Evolutionary conservation across 1,284 basidiomycete species (phyloP), one percentile per base, ranked within the genome.

Genomic region (Ceratobasidium sp.): DNA sequence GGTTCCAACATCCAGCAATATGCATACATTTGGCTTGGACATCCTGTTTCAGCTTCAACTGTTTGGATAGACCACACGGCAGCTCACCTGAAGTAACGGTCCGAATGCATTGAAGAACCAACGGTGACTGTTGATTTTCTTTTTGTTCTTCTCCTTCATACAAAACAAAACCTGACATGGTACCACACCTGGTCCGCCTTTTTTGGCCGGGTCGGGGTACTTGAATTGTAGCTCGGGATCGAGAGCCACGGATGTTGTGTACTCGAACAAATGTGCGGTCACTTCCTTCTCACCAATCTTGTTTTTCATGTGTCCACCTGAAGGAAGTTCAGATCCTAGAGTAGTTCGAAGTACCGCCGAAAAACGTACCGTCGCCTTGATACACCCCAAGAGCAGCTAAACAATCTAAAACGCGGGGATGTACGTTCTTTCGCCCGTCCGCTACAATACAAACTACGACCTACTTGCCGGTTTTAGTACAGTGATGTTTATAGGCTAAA

Each of bases 51-150:
- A n/a, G 46, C 42, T 28, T 23, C 26, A 44, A 69, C 12, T 26
- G 1, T n/a, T 17, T 33, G 66, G 48, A 56, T 17, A 28, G 52
- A 50, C 66, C 40, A 5, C 23, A 10, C 48, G 61, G 54, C 7
- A 28, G 42, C 85, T 84, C 66, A 93, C 94, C 88, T 96, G 91
- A 28, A 94, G 83, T 82, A 92, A 85, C 0, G 89, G 87, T 0
- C 88, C 91, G 83, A 98, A 97, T 0, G 95, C 96, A 83, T 97
- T 97, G 85, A 98, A 97, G 84, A 96, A 96, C 96, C 95, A 97
- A 61, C 96, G 88, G 83, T 99, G 97, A 79, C 93, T 95, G 83
- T 97, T 98, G 83, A 98, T 97, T 87, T 98, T 98, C 87, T 96
- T 97, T 83, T 94, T 91, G 84, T 98, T 98, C 87, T 93, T 95